phyloP scores from a whole-genome alignment of 495 filamentous ascomycete species.

The Rhypophila decipiens region DNA sequence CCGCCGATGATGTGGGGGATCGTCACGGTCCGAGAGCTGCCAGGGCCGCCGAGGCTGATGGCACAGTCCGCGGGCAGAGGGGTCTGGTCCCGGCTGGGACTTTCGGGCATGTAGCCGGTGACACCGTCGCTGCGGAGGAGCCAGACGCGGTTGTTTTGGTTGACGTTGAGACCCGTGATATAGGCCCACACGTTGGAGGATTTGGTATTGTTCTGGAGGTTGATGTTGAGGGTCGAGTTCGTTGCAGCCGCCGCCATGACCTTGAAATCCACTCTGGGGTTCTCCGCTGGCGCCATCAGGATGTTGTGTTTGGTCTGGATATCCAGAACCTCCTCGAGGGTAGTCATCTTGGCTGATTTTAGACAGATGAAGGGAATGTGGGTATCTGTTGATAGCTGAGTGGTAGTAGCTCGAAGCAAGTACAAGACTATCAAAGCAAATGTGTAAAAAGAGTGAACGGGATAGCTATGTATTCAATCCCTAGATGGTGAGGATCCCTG shows the following conservation, averaged over 20 bases:
- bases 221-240: slow-evolving; percentile 46
- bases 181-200: slow-evolving; percentile 61
- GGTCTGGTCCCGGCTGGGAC: slow-evolving; percentile 16
- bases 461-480: not conserved
- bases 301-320: slow-evolving; percentile 13
- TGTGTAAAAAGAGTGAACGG: not conserved
- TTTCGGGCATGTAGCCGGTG: slow-evolving; percentile 29
- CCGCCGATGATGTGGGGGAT: slow-evolving; percentile 65
- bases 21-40: slow-evolving; percentile 51
- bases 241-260: slow-evolving; percentile 14
- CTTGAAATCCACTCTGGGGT: not conserved
- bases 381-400: not conserved
- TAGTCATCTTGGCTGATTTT: slow-evolving; percentile 16
- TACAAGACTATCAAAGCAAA: not conserved
- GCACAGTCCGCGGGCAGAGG: slow-evolving; percentile 50
- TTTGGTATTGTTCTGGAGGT: slow-evolving; percentile 57
- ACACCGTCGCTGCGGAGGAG: slow-evolving; percentile 54
- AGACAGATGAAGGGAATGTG: not conserved
- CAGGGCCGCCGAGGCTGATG: slow-evolving; percentile 56
- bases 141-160: slow-evolving; percentile 52
- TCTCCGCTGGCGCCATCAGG: slow-evolving; percentile 9
- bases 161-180: slow-evolving; percentile 59
- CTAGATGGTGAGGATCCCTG: not conserved
- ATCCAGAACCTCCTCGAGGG: slow-evolving; percentile 17
- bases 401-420: not conserved